Evolutionary conservation across 441 rosid genomes (phyloP).

Genomic region (Gossypium gossypioides): DNA sequence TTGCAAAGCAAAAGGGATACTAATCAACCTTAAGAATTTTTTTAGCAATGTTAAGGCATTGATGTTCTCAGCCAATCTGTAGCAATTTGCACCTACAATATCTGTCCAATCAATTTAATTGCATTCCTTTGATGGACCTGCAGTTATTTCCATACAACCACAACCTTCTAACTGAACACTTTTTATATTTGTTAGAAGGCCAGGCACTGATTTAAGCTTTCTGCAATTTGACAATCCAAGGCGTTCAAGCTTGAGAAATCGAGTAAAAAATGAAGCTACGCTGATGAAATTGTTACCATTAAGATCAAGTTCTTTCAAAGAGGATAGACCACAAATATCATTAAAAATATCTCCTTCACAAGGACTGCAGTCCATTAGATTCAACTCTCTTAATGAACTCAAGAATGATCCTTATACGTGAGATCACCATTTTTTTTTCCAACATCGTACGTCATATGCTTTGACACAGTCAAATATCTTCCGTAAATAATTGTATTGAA

Average conservation of each 20-base stretch:
- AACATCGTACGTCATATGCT: no score
- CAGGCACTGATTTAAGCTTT: slow-evolving; percentile 34
- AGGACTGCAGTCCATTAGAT: slow-evolving; percentile 35
- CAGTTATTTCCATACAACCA: neutral
- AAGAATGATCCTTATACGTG: neutral
- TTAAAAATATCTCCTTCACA: slow-evolving; percentile 25
- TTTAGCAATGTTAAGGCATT: no score
- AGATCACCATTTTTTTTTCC: no score
- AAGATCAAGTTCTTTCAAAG: slow-evolving; percentile 21
- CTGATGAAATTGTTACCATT: slow-evolving; percentile 29
- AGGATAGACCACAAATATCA: slow-evolving; percentile 27
- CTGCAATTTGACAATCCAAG: slow-evolving; percentile 25
- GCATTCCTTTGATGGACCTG: neutral
- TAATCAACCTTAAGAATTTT: no score
- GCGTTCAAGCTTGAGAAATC: slow-evolving; percentile 23
- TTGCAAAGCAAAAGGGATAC: no score
- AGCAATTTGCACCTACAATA: no score
- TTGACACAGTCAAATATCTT: no score
- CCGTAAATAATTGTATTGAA: no score
- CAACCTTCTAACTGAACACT: neutral
- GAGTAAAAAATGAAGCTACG: slow-evolving; percentile 28
- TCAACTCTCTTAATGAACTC: slow-evolving; percentile 22
- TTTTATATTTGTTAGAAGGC: slow-evolving; percentile 21
- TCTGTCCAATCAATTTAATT: no score
- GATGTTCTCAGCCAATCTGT: no score